phyloP scores from a whole-genome alignment of 176 grass and related monocot genomes.

The Oryza glumipatula region DNA sequence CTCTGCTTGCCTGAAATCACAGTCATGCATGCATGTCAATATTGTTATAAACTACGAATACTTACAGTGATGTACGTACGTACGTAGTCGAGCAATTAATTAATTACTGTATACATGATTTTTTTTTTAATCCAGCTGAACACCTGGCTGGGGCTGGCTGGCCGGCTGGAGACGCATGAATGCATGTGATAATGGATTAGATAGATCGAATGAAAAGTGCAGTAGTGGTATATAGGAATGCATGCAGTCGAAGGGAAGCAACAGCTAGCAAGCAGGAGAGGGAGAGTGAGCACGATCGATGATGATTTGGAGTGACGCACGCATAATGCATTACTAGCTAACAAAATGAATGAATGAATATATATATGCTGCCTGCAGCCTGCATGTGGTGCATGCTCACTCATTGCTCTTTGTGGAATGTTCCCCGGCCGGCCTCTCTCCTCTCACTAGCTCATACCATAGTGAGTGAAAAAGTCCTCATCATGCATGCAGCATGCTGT shows the following conservation, averaged over 20 bases:
- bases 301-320: conserved; percentile 53
- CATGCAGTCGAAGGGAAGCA: neutral
- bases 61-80: no score
- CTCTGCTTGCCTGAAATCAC: neutral
- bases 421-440: conserved; percentile 26
- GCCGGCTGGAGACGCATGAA: neutral
- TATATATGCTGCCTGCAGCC: neutral
- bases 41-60: neutral
- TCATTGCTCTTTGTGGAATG: conserved; percentile 65
- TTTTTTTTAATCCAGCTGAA: no score
- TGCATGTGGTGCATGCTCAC: conserved; percentile 20
- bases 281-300: conserved; percentile 43
- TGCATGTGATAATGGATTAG: conserved; percentile 54
- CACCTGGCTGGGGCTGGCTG: neutral
- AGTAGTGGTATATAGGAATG: neutral
- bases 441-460: neutral
- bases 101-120: no score
- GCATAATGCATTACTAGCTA: conserved; percentile 22
- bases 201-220: conserved; percentile 23
- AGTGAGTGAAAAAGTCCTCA: conserved; percentile 18
- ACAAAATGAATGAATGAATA: neutral
- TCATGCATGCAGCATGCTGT: conserved; percentile 33
- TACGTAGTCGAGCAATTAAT: no score
- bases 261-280: neutral
- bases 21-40: neutral